Evolutionary conservation across 352 stramenopile genomes (phyloP).

Genomic region (Pilasporangium apinafurcum): DNA sequence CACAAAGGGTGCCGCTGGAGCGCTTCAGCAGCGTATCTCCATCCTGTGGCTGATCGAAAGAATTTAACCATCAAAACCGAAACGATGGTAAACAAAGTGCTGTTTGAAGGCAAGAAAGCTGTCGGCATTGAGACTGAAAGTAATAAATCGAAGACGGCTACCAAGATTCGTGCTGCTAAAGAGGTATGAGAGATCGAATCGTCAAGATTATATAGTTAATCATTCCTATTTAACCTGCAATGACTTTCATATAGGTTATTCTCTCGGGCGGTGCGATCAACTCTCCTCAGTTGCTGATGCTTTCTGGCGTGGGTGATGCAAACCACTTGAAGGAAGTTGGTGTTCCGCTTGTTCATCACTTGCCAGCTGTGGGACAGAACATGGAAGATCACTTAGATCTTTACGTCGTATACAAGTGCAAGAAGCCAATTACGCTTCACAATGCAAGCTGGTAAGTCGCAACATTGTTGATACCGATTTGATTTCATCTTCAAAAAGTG

Average conservation of each 20-base stretch:
- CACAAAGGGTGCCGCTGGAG: slow-evolving; percentile 80
- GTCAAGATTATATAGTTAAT: too few relatives aligned
- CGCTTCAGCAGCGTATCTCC: slow-evolving; percentile 67
- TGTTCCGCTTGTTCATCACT: slow-evolving; percentile 67
- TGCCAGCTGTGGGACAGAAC: slow-evolving; percentile 81
- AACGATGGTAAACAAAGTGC: slow-evolving; percentile 77
- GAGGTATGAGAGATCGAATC: too few relatives aligned
- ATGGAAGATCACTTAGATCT: slow-evolving; percentile 88
- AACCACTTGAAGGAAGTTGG: slow-evolving; percentile 69
- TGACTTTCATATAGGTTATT: slow-evolving; percentile 59
- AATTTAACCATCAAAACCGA: slow-evolving; percentile 79
- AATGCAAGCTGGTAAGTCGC: slow-evolving; percentile 70
- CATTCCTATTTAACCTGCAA: too few relatives aligned
- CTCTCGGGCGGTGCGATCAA: slow-evolving; percentile 85
- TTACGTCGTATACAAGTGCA: slow-evolving; percentile 88
- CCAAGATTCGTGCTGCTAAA: slow-evolving; percentile 61
- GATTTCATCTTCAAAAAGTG: background rate
- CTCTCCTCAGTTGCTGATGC: slow-evolving; percentile 84
- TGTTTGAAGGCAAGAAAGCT: slow-evolving; percentile 77
- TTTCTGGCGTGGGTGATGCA: slow-evolving; percentile 78
- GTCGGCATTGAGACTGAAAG: slow-evolving; percentile 69
- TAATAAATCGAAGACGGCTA: slow-evolving; percentile 44
- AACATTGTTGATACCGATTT: too few relatives aligned
- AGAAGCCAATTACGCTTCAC: slow-evolving; percentile 86
- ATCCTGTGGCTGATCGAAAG: slow-evolving; percentile 48